These are phyloP conservation scores for Cardamine resedifolia DNA, from an alignment of 345 rosid genomes.

Conservation along the genomic window DNA sequence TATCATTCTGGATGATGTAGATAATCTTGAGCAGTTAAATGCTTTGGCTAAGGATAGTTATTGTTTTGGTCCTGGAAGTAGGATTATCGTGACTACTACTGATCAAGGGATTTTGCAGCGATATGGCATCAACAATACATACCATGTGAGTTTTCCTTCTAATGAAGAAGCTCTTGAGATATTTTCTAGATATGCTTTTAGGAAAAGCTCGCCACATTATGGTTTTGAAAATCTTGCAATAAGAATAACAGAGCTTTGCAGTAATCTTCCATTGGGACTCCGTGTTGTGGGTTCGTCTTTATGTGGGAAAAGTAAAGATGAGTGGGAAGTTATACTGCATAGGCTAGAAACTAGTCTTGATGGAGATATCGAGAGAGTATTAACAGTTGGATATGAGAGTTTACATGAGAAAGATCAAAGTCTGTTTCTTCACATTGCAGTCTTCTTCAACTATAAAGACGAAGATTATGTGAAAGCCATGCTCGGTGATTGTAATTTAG, in stretches of 20 bases:
- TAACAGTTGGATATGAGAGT: background rate
- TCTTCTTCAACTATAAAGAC: background rate
- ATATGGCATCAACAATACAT: background rate
- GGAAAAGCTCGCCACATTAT: background rate
- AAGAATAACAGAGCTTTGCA: background rate
- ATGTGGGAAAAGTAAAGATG: background rate
- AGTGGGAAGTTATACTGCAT: background rate
- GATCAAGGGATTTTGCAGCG: constrained; percentile 3
- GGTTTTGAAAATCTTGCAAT: background rate
- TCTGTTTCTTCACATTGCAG: background rate
- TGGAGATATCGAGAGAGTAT: background rate
- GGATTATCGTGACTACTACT: background rate
- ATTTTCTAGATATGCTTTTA: background rate
- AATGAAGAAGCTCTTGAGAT: constrained; percentile 3
- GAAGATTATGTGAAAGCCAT: background rate
- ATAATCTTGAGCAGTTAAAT: background rate
- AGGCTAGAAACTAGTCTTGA: background rate
- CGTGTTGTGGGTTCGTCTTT: background rate
- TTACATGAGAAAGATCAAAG: background rate
- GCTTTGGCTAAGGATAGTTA: background rate
- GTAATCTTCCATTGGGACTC: background rate
- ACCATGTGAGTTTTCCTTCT: constrained; percentile 2
- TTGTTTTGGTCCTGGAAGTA: background rate
- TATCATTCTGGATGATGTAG: constrained; percentile 14
- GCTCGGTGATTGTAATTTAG: background rate